Base-by-base conservation (phyloP, 495 filamentous ascomycete genomes). In the Terfezia boudieri region DNA sequence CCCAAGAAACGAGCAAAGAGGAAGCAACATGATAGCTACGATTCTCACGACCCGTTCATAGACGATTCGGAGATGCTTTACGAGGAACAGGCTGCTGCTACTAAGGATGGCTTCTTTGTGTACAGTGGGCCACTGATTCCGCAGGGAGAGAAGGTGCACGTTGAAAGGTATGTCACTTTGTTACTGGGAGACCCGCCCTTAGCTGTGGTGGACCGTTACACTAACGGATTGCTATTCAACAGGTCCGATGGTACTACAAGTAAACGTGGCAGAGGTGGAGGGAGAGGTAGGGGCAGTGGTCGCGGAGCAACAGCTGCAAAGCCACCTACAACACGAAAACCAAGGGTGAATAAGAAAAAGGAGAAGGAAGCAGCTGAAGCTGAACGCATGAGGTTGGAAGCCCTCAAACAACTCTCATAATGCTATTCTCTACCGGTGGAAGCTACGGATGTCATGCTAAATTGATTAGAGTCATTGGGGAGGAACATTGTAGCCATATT, bases 31-130 rank as follows among this genome's bases (percentile, higher is more conserved):
- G 90, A 98, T 61, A 84, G 93, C 57, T 98, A 98, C 62, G 87
- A 95, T 68, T 86, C 86, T 58, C 85, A 90, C 53, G 90, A 98
- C 63, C 89, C 87, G 37, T 98, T 98, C 65, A 89, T 98, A 54
- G 90, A 98, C 64, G 90, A 98, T 67, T 89, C 85, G 12, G 90
- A 98, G 63, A 63, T 94, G 69, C 75, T 89, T 8, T 98, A 88
- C 86, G 86, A 96, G 69, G 85, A 94, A 67, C 84, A 89, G 65
- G 89, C 90, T 20, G 85, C 87, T 16, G 86, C 87, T 20, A 89
- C 84, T 54, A 84, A 87, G 59, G 92, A 96, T 69, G 83, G 85
- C 5, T 90, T 88, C 69, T 89, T 88, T 61, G 84, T 89, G 20
- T 87, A 90, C 66, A 82, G 81, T 59, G 83, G 87, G 46, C 85